Base-by-base conservation (phyloP, 352 stramenopile genomes). In the Phytopythium chamaehyphon region DNA sequence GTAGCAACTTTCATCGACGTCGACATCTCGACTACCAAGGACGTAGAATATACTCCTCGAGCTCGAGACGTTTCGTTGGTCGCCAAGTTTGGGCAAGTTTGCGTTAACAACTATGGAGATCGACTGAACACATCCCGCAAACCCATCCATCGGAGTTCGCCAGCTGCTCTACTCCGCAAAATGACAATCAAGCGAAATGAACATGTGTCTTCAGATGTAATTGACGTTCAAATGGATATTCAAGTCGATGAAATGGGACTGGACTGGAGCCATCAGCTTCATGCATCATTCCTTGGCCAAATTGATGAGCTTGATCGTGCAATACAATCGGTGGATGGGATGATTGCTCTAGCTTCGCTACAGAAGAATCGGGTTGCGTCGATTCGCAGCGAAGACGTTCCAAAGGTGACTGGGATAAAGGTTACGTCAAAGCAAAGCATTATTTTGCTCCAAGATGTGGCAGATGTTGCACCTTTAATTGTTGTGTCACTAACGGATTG, bases 231-330 rank as follows among this genome's bases (percentile, higher is more conserved):
- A 15, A 51, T 76, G 64, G 31, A 61, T 1, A 44, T 83, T 35
- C 35, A 51, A 16, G 60, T 79, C 14, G 53, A 60, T 1, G 52
- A 66, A 9, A 40, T 60, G 5, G 55, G 52, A 5, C 38, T 80
- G 6, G 47, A 73, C 31, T 80, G 71, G 71, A 58, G 59, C 19
- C 71, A 76, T 19, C 46, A 19, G 10, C 44, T 56, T 14, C 69
- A 80, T 42, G 57, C 52, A 9, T 24, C 35, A 0, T 77, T 80
- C 36, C 31, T 80, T 22, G 19, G 10, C 2, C 47, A 35, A 15
- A 42, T 52, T 0, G 31, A 35, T 6, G 42, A 52, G 35, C 35
- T 52, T 0, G 47, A 52, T 4, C 37, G 47, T 19, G 22, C 35
- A 5, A 36, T 52, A 11, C 26, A 44, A 15, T 21, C 35, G 2